These are phyloP conservation scores for Themeda triandra DNA, from an alignment of 176 grass and related monocot genomes.

Conservation along the genomic window DNA sequence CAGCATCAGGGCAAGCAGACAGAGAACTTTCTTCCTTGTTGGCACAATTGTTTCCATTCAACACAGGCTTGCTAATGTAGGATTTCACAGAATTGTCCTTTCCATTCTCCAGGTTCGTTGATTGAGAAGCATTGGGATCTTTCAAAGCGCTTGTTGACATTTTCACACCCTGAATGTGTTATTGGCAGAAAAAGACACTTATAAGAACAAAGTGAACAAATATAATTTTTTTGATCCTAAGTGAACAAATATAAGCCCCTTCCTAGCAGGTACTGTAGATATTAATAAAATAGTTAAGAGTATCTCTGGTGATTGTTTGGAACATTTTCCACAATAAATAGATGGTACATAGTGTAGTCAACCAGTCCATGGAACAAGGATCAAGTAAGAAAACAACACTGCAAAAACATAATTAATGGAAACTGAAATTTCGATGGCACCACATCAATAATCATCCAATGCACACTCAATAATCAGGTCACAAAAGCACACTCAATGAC, in stretches of 20 bases:
- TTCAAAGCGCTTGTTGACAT: constrained; percentile 44
- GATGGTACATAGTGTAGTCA: not conserved
- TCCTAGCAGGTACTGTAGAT: not conserved
- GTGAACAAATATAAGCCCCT: not conserved
- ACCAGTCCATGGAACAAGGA: not conserved
- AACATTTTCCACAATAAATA: not conserved
- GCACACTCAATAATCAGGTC: not conserved
- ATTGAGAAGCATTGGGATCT: constrained; percentile 39
- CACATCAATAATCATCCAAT: too few species aligned
- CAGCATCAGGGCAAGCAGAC: constrained; percentile 12
- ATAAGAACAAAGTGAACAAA: too few species aligned
- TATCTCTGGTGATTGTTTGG: not conserved
- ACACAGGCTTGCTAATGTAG: constrained; percentile 28
- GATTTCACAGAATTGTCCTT: constrained; percentile 31
- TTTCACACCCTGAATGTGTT: constrained; percentile 9
- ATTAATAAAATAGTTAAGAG: not conserved
- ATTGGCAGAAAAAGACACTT: not conserved
- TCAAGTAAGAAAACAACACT: not conserved
- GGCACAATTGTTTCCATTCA: constrained; percentile 29
- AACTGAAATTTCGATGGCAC: too few species aligned
- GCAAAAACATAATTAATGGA: too few species aligned
- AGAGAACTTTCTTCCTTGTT: constrained; percentile 42
- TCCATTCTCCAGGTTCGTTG: constrained; percentile 27
- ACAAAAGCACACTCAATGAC: too few species aligned
- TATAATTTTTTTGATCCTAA: too few species aligned